Conservation (phyloP, 495 filamentous ascomycete species). For the Darksidea phi region DNA sequence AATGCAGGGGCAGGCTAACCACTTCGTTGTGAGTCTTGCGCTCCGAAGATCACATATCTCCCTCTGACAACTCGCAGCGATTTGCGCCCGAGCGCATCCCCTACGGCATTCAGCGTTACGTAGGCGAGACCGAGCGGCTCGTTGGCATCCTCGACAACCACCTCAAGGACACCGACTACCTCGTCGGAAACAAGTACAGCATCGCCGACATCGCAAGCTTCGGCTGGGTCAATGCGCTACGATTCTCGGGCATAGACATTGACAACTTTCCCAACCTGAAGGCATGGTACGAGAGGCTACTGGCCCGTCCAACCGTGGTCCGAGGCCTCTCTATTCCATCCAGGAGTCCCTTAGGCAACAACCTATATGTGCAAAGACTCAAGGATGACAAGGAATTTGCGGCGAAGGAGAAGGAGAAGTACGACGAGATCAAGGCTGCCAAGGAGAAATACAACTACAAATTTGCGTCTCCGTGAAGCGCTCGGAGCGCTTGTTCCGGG, state of each 20-base stretch:
- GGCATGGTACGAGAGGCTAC: slow-evolving; percentile 40
- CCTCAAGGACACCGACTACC: slow-evolving; percentile 38
- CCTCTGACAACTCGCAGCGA: slow-evolving; percentile 20
- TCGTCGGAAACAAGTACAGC: slow-evolving; percentile 44
- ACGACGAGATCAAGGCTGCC: slow-evolving; percentile 33
- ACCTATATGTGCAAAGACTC: slow-evolving; percentile 31
- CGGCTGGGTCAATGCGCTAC: slow-evolving; percentile 39
- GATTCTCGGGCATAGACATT: slow-evolving; percentile 37
- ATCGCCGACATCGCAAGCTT: slow-evolving; percentile 44
- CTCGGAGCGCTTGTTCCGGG: neutral
- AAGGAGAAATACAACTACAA: slow-evolving; percentile 44
- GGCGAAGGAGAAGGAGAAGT: slow-evolving; percentile 35
- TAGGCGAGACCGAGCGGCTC: slow-evolving; percentile 44
- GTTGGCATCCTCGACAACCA: slow-evolving; percentile 42
- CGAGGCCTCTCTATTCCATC: slow-evolving; percentile 37
- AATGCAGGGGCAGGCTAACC: slow-evolving; percentile 45
- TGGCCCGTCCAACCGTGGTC: slow-evolving; percentile 40
- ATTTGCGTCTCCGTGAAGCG: slow-evolving; percentile 33
- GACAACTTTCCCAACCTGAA: slow-evolving; percentile 40
- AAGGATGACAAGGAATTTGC: slow-evolving; percentile 40
- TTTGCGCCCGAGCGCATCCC: slow-evolving; percentile 40
- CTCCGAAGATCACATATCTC: neutral
- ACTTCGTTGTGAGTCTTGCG: slow-evolving; percentile 35
- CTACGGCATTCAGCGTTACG: slow-evolving; percentile 42
- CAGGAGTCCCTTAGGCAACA: slow-evolving; percentile 30